Evolutionary conservation across 768 basidiomycete genomes (phyloP).

Genomic region (Gyrodon lividus): DNA sequence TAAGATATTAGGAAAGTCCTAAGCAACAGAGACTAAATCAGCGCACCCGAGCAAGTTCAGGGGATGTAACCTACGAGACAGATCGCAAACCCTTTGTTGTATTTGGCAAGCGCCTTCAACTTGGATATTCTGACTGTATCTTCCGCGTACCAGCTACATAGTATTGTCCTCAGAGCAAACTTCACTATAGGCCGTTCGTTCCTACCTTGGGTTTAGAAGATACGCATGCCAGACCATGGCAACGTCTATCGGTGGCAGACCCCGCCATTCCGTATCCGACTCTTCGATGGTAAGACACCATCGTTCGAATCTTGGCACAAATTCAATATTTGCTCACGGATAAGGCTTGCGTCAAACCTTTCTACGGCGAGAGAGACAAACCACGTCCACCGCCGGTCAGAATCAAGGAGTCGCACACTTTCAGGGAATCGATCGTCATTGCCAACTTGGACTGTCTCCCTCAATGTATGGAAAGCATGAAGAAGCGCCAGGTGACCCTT

Average conservation of each 20-base stretch:
- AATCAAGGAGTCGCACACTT: too few relatives aligned
- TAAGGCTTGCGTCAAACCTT: too few relatives aligned
- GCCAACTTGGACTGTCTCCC: too few relatives aligned
- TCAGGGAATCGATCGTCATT: too few relatives aligned
- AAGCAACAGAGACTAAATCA: too few relatives aligned
- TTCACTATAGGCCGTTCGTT: background rate
- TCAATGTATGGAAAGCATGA: too few relatives aligned
- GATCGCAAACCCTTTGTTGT: background rate
- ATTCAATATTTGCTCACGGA: too few relatives aligned
- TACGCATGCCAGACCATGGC: conserved; percentile 36
- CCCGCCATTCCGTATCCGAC: conserved; percentile 1
- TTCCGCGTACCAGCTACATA: conserved; percentile 10
- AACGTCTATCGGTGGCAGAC: conserved; percentile 32
- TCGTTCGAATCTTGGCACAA: conserved; percentile 25
- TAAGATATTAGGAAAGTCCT: background rate
- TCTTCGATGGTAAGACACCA: conserved; percentile 19
- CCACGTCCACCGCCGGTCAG: too few relatives aligned
- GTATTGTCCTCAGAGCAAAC: background rate
- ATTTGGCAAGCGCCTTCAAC: background rate
- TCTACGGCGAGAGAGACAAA: too few relatives aligned
- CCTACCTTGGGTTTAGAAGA: conserved; percentile 30
- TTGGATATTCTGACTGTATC: conserved; percentile 3
- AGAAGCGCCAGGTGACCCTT: too few relatives aligned
- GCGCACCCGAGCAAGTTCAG: background rate
- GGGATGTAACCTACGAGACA: background rate